Conservation (phyloP, 2,329 filamentous ascomycete species). For the Juglanconis oblonga region DNA sequence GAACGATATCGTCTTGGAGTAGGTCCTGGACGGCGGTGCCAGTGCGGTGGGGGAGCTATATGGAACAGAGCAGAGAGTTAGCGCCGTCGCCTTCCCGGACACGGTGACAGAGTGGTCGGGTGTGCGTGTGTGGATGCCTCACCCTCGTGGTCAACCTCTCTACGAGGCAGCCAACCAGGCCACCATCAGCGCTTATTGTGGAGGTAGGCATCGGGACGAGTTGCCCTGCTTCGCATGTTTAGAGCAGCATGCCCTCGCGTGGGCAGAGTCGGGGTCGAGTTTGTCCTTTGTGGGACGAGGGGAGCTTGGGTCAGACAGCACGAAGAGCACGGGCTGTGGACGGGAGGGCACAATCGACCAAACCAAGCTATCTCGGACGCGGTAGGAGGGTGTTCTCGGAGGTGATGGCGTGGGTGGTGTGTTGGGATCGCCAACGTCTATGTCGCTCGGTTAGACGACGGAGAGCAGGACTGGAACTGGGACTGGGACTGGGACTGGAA, state of each 20-base stretch:
- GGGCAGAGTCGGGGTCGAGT: conserved; percentile 15
- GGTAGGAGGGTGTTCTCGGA: too few species aligned
- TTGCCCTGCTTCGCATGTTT: conserved; percentile 28
- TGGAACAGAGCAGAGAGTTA: conserved; percentile 20
- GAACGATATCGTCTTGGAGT: conserved; percentile 58
- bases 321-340: background rate
- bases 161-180: conserved; percentile 59
- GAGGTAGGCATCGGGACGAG: conserved; percentile 23
- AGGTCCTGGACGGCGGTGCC: conserved; percentile 56
- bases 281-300: background rate
- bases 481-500: too few species aligned
- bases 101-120: background rate
- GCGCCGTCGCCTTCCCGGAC: conserved; percentile 1
- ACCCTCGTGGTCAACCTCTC: conserved; percentile 62
- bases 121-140: conserved; percentile 21
- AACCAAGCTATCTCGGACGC: too few species aligned
- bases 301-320: background rate
- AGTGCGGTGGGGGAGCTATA: conserved; percentile 61
- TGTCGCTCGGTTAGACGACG: too few species aligned
- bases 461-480: too few species aligned
- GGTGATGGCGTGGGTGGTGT: too few species aligned
- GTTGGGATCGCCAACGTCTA: too few species aligned
- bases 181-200: conserved; percentile 57
- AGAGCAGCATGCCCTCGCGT: conserved; percentile 19
- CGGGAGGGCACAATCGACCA: too few species aligned